These are phyloP conservation scores for Oehlia diaphana DNA, from an alignment of 192 early-diverging fungal species.

Conservation along the genomic window DNA sequence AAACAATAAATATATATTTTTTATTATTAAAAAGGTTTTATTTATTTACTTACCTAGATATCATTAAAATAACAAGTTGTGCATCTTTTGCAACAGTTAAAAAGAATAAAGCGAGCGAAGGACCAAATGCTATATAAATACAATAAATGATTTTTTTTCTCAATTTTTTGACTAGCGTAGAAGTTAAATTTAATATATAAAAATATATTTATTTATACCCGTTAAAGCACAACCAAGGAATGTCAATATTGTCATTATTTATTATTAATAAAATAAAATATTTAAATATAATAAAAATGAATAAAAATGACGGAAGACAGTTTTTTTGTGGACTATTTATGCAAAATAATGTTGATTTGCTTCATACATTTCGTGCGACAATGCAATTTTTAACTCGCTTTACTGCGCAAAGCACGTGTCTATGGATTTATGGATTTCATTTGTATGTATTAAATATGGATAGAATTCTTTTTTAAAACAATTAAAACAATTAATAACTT, in stretches of 20 bases:
- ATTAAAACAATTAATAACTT: too few relatives aligned
- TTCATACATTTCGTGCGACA: too few relatives aligned
- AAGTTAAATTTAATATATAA: background rate
- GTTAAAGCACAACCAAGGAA: slow-evolving; percentile 75
- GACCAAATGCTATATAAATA: slow-evolving; percentile 62
- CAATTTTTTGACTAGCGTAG: background rate
- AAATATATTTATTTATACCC: background rate
- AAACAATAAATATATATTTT: background rate
- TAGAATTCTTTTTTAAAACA: too few relatives aligned
- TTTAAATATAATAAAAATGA: too few relatives aligned
- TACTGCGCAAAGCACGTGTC: background rate
- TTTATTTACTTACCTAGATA: slow-evolving; percentile 59
- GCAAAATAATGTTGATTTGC: too few relatives aligned
- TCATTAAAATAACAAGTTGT: slow-evolving; percentile 69
- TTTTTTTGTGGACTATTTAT: too few relatives aligned
- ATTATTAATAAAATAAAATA: slow-evolving; percentile 36
- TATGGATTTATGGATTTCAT: too few relatives aligned
- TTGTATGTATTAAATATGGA: too few relatives aligned
- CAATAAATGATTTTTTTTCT: background rate
- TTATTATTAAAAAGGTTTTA: too few relatives aligned
- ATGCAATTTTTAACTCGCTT: background rate
- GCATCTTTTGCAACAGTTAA: slow-evolving; percentile 65
- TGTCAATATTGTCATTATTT: slow-evolving; percentile 61
- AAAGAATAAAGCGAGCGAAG: slow-evolving; percentile 70
- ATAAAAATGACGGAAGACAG: too few relatives aligned